Base-by-base conservation (phyloP, 495 filamentous ascomycete genomes). In the Aspergillus kassunensis region DNA sequence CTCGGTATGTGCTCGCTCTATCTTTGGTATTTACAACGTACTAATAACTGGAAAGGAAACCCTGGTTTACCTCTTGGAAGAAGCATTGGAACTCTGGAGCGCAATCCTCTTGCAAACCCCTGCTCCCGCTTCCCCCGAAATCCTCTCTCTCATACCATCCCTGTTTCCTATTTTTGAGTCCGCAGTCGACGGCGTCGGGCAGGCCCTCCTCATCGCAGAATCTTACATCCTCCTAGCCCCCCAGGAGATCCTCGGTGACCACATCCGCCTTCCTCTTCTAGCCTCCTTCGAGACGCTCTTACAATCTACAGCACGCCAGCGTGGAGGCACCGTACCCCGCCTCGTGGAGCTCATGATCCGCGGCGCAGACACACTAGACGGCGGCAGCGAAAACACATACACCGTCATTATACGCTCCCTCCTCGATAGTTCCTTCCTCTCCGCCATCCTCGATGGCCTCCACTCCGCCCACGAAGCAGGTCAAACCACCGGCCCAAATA, bases 11-110 rank as follows among this genome's bases (percentile, higher is more conserved):
- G n/a, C n/a, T n/a, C n/a, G n/a, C n/a, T 21, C 33, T 44, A 37
- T 11, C 56, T 3, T 9, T 16, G 8, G 10, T 12, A 34, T 25
- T 29, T 7, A 44, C 31, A 8, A 36, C 12, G 34, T 19, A 37
- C 59, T 65, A 39, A 63, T 44, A 11, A 11, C 27, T 2, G n/a
- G 9, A 36, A 36, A 82, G 79, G 80, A 91, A 25, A 82, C 85
- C 24, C 82, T 88, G 55, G 64, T 95, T 6, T 93, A 95, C 60
- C 83, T 97, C 7, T 78, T 95, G 10, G 93, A 97, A 51, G 93
- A 98, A 59, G 88, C 90, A 0, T 73, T 98, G 11, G 90, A 96
- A 25, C 80, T 98, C 19, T 96, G 90, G 90, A 74, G 79, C 15
- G 76, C 85, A 1, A 79, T 96, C n/a, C 64, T 96, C 20, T 69